Base-by-base conservation (phyloP, 106 monocot species). In the Gastrodia elata region DNA sequence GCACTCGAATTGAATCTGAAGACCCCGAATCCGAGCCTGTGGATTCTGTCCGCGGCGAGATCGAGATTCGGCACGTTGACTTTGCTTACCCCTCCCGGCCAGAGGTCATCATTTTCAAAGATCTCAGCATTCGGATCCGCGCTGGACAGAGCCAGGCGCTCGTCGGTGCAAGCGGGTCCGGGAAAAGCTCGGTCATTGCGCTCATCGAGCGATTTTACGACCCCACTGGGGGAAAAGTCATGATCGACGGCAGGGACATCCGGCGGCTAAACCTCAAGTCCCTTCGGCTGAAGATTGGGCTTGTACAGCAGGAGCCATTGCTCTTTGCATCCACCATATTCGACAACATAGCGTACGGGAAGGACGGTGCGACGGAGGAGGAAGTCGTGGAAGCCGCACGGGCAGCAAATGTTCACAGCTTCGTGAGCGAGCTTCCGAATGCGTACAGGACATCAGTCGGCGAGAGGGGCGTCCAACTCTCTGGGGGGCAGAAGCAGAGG, bases 141-240 rank as follows among this genome's bases (percentile, higher is more conserved):
- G 82, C 85, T 5, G 91, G 87, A 16, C 91, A 84, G 34, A 91
- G 91, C 49, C 84, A 84, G 52, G 91, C 91, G 27, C 82, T 99
- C 7, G 93, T 99, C 4, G 98, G 98, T 24, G 82, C 93, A 5
- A 99, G 98, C 38, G 98, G 98, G 0, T 99, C 98, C 5, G 98
- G 98, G 16, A 99, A 99, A 79, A 93, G 93, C 74, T 83, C 98
- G 6, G 81, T 99, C 56, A 85, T 99, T 22, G 86, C 87, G 0
- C 81, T 99, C 18, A 85, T 99, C 1, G 88, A 93, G 75, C 64
- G 98, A 40, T 99, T 99, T 81, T 99, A 99, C 37, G 98, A 93
- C 48, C 98, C 98, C 0, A 82, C 75, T 0, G 74, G 76, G 2
- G 98, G 98, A 14, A 91, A 85, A 71, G 89, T 98, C 42, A 69